phyloP scores from a whole-genome alignment of 2,329 filamentous ascomycete species.

The Aspergillus hiratsukae region DNA sequence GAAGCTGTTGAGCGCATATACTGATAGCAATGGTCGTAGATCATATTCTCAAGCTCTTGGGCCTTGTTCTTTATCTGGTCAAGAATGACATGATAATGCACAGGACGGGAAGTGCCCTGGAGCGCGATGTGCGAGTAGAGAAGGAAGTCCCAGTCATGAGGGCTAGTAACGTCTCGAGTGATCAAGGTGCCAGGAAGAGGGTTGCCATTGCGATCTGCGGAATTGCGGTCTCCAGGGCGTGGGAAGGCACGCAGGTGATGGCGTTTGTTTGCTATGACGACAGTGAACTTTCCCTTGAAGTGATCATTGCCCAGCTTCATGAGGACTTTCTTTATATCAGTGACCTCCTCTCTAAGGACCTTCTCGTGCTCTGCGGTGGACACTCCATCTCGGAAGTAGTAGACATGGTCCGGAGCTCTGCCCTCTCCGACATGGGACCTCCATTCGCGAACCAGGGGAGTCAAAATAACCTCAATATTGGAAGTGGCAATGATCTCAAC shows the following conservation, averaged over 20 bases:
- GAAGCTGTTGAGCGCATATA: constrained; percentile 90
- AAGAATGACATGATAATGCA: constrained; percentile 83
- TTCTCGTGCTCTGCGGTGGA: constrained; percentile 79
- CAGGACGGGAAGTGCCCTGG: constrained; percentile 87
- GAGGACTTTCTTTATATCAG: constrained; percentile 62
- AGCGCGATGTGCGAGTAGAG: constrained; percentile 71
- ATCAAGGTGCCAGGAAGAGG: constrained; percentile 81
- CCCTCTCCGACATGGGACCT: constrained; percentile 50
- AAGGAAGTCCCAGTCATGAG: constrained; percentile 86
- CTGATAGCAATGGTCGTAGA: constrained; percentile 93
- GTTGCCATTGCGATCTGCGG: constrained; percentile 72
- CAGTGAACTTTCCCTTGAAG: constrained; percentile 66
- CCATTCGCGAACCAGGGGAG: constrained; percentile 63
- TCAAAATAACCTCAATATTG: constrained; percentile 65
- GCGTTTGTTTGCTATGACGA: constrained; percentile 85
- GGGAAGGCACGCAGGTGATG: constrained; percentile 95
- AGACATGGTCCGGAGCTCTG: constrained; percentile 66
- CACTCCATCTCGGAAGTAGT: constrained; percentile 92
- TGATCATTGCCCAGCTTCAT: constrained; percentile 30
- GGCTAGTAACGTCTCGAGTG: constrained; percentile 84
- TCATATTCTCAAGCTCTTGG: constrained; percentile 74
- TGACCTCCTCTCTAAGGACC: constrained; percentile 74
- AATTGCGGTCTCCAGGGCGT: constrained; percentile 43
- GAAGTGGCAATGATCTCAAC: constrained; percentile 69
- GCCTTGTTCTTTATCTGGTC: constrained; percentile 70